Conservation (phyloP, 1,284 basidiomycete species). For the Phellopilus nigrolimitatus region DNA sequence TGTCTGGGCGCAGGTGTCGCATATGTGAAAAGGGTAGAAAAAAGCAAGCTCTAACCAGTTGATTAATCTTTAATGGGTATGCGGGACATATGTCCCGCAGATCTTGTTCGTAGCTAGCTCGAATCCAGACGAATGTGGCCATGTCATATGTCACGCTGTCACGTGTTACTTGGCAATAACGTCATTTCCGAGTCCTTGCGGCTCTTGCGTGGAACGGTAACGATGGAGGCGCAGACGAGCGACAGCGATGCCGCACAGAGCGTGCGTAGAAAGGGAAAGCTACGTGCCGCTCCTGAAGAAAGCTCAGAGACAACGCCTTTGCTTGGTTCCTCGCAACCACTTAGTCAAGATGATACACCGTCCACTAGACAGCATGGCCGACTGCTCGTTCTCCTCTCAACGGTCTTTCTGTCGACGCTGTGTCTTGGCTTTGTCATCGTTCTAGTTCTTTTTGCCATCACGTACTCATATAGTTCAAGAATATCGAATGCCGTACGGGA, state of each 20-base stretch:
- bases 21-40: slow-evolving; percentile 49
- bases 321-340: slow-evolving; percentile 22
- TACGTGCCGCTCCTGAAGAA: slow-evolving; percentile 26
- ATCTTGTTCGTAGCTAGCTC: too few relatives aligned
- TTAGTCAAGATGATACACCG: slow-evolving; percentile 15
- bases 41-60: slow-evolving; percentile 52
- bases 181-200: too few relatives aligned
- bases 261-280: slow-evolving; percentile 28
- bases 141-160: too few relatives aligned
- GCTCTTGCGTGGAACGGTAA: too few relatives aligned
- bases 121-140: too few relatives aligned
- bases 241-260: neutral
- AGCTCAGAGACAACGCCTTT: slow-evolving; percentile 31
- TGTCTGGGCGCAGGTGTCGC: slow-evolving; percentile 54
- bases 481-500: slow-evolving; percentile 51
- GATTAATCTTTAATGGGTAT: too few relatives aligned
- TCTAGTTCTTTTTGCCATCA: slow-evolving; percentile 43
- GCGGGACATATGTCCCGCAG: too few relatives aligned
- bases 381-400: slow-evolving; percentile 26
- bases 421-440: slow-evolving; percentile 39
- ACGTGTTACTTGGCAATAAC: too few relatives aligned
- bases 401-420: slow-evolving; percentile 32
- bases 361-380: slow-evolving; percentile 22
- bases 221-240: slow-evolving; percentile 6
- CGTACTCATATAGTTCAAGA: slow-evolving; percentile 58